Percentiles rank a stretch among this genome's conserved stretches.
Evolutionary conservation across 257 asterid genomes (phyloP).

Genomic region (Salvia miltiorrhiza): DNA sequence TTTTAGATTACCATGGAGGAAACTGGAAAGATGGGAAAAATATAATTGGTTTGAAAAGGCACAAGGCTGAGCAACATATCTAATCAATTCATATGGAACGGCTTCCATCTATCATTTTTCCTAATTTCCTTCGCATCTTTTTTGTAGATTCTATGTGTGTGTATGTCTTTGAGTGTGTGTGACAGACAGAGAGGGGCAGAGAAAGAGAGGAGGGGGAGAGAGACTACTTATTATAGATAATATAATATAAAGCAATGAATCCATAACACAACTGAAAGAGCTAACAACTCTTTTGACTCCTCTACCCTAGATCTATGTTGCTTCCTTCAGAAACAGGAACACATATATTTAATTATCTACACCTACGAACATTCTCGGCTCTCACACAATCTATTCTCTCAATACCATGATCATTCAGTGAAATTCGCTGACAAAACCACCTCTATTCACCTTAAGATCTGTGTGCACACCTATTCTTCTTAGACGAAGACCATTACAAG

Average conservation of each 20-base stretch:
- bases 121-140: not conserved
- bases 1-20: conserved; percentile 5
- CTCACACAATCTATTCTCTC: not conserved
- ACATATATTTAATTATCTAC: not conserved
- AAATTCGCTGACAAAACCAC: not conserved
- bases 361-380: not conserved
- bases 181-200: not conserved
- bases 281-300: conserved; percentile 1
- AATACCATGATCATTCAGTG: not conserved
- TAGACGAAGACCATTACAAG: not conserved
- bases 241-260: not conserved
- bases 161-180: not conserved
- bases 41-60: conserved; percentile 8
- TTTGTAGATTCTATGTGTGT: not conserved
- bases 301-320: not conserved
- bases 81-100: not conserved
- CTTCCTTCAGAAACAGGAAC: not conserved
- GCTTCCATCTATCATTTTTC: not conserved
- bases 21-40: conserved; percentile 1
- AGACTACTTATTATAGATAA: not conserved
- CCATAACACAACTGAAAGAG: not conserved
- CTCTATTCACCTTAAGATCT: conserved; percentile 1
- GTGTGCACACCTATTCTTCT: not conserved
- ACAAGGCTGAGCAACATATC: not conserved
- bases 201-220: not conserved